A percentile compares a stretch with the other conserved stretches of the same genome.
phyloP scores from a whole-genome alignment of 169 alveolate genomes.

The Plasmodium malariae region DNA sequence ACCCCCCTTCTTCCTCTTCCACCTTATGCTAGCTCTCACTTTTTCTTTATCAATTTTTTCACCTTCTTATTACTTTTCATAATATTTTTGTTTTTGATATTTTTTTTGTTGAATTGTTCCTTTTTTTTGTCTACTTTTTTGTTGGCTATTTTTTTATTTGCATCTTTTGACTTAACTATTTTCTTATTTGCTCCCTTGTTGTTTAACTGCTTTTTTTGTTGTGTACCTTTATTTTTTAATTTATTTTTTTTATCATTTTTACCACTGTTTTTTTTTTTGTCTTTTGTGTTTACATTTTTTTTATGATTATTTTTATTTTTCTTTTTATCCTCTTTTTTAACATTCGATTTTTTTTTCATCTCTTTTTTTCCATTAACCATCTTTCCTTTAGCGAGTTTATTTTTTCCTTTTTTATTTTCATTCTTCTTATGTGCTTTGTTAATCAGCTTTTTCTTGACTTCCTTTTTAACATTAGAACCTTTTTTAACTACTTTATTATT shows the following conservation, averaged over 20 bases:
- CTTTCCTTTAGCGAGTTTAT: slow-evolving; percentile 7
- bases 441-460: slow-evolving; percentile 17
- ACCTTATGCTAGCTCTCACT: background rate
- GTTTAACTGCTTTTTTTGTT: slow-evolving; percentile 21
- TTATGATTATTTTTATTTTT: slow-evolving; percentile 28
- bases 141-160: slow-evolving; percentile 7
- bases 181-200: slow-evolving; percentile 3
- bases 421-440: slow-evolving; percentile 20
- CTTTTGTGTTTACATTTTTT: slow-evolving; percentile 11
- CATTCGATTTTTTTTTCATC: slow-evolving; percentile 5
- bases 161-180: background rate
- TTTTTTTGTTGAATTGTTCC: slow-evolving; percentile 23
- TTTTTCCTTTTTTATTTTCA: slow-evolving; percentile 13
- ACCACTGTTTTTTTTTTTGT: slow-evolving; percentile 8
- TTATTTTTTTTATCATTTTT: slow-evolving; percentile 12
- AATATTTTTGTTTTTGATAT: slow-evolving; percentile 7
- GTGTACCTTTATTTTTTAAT: background rate
- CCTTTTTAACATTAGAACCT: slow-evolving; percentile 15
- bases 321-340: slow-evolving; percentile 21
- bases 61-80: slow-evolving; percentile 17
- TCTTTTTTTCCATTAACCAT: slow-evolving; percentile 4
- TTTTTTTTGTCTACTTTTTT: slow-evolving; percentile 22
- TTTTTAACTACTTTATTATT: slow-evolving; percentile 31
- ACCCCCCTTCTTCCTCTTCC: background rate
- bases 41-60: slow-evolving; percentile 28